phyloP scores from a whole-genome alignment of 2,329 filamentous ascomycete species.

The Fusarium torulosum region DNA sequence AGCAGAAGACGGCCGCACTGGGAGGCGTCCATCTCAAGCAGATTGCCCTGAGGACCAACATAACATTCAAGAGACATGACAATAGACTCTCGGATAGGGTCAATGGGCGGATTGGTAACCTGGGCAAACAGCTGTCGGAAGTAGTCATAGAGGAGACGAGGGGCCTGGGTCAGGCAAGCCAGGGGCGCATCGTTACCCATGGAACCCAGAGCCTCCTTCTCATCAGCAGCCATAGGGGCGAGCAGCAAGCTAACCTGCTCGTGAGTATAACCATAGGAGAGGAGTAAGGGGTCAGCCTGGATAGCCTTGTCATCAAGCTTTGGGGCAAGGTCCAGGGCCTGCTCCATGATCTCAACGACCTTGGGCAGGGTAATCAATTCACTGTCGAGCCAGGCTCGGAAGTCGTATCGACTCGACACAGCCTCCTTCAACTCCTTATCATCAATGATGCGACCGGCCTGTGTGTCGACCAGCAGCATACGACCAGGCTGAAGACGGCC shows the following conservation, averaged over 20 bases:
- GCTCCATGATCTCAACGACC: conserved; percentile 73
- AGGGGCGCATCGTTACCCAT: conserved; percentile 98
- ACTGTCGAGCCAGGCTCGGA: conserved; percentile 87
- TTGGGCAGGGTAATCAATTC: conserved; percentile 85
- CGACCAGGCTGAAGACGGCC: conserved; percentile 93
- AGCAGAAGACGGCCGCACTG: conserved; percentile 90
- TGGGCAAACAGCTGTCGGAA: conserved; percentile 98
- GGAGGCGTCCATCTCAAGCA: conserved; percentile 91
- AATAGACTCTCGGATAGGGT: conserved; percentile 95
- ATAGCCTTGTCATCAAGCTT: conserved; percentile 77
- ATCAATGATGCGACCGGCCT: conserved; percentile 90
- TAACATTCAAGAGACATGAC: conserved; percentile 99
- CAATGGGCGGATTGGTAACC: conserved; percentile 97
- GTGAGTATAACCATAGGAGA: conserved; percentile 92
- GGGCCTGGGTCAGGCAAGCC: conserved; percentile 89
- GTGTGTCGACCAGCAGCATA: conserved; percentile 95
- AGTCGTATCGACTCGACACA: conserved; percentile 88
- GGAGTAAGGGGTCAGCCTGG: conserved; percentile 86
- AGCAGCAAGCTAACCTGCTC: conserved; percentile 94
- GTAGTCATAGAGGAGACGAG: conserved; percentile 92
- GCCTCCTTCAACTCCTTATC: conserved; percentile 91
- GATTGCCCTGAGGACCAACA: conserved; percentile 93
- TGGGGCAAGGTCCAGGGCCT: conserved; percentile 72
- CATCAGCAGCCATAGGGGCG: conserved; percentile 95
- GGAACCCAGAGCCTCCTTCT: conserved; percentile 95